Evolutionary conservation across 169 alveolate genomes (phyloP).

Genomic region (Plasmodium blacklocki): DNA sequence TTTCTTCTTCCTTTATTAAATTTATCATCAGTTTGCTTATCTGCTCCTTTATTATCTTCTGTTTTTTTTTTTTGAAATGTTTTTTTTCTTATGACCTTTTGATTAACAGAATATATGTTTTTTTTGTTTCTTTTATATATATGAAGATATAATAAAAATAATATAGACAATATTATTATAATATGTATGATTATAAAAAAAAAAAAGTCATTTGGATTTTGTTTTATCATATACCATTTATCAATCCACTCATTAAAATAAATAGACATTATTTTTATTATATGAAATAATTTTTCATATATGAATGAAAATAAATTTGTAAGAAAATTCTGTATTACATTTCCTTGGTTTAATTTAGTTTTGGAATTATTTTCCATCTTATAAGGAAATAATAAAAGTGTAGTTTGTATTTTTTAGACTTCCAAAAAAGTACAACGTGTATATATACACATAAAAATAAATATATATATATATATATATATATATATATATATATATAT

Average conservation of each 20-base stretch:
- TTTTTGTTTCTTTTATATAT: conserved; percentile 1
- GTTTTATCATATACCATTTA: background rate
- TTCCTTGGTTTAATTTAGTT: background rate
- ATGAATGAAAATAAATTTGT: conserved; percentile 9
- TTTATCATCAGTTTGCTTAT: background rate
- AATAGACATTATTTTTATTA: background rate
- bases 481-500: too few species aligned
- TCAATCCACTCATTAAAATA: background rate
- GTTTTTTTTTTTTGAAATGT: conserved; percentile 5
- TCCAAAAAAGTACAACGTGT: too few species aligned
- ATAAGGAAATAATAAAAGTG: background rate
- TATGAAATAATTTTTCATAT: conserved; percentile 17
- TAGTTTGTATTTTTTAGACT: too few species aligned
- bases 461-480: too few species aligned
- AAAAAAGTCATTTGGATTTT: background rate
- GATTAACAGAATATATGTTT: background rate
- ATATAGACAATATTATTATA: conserved; percentile 6
- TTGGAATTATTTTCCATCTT: conserved; percentile 24
- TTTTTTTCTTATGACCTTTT: background rate
- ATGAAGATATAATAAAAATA: conserved; percentile 23
- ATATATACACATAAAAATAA: too few species aligned
- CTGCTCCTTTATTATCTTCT: background rate
- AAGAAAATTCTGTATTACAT: conserved; percentile 15
- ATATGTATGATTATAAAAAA: conserved; percentile 5
- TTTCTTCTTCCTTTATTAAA: background rate